Evolutionary conservation across 768 basidiomycete species (phyloP).

Genomic region (Pisolithus tinctorius): DNA sequence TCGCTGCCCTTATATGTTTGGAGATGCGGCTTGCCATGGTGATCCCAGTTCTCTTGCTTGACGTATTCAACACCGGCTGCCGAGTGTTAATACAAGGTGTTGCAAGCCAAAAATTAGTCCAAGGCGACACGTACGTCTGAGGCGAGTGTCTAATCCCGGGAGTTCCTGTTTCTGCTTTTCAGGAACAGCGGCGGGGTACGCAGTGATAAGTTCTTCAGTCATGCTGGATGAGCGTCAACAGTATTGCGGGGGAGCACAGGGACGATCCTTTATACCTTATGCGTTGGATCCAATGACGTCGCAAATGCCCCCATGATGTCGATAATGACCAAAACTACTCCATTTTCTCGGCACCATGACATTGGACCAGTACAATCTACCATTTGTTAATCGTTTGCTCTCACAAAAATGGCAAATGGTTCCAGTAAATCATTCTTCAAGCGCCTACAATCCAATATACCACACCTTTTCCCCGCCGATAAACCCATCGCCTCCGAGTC

Average conservation of each 20-base stretch:
- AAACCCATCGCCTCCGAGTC: constrained; percentile 25
- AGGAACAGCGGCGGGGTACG: constrained; percentile 30
- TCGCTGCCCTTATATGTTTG: constrained; percentile 45
- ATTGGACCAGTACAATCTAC: too few species aligned
- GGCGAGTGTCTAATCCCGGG: constrained; percentile 44
- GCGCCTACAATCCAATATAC: constrained; percentile 20
- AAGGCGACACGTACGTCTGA: constrained; percentile 29
- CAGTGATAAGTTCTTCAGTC: constrained; percentile 22
- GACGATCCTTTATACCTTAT: not conserved
- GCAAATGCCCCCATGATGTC: not conserved
- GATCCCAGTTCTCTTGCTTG: constrained; percentile 42
- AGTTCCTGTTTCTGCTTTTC: constrained; percentile 40
- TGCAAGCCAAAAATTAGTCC: constrained; percentile 11
- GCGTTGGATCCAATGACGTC: not conserved
- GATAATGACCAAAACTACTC: not conserved
- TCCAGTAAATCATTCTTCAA: not conserved
- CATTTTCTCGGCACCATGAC: too few species aligned
- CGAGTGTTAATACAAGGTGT: not conserved
- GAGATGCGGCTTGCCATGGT: constrained; percentile 43
- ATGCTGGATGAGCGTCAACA: not conserved
- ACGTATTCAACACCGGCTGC: constrained; percentile 33
- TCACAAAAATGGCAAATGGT: not conserved
- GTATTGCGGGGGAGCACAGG: not conserved
- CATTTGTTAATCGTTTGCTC: not conserved
- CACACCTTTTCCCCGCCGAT: constrained; percentile 23